Conservation (phyloP, 371 early-diverging fungal species). For the Syncephalastrum sp. region DNA sequence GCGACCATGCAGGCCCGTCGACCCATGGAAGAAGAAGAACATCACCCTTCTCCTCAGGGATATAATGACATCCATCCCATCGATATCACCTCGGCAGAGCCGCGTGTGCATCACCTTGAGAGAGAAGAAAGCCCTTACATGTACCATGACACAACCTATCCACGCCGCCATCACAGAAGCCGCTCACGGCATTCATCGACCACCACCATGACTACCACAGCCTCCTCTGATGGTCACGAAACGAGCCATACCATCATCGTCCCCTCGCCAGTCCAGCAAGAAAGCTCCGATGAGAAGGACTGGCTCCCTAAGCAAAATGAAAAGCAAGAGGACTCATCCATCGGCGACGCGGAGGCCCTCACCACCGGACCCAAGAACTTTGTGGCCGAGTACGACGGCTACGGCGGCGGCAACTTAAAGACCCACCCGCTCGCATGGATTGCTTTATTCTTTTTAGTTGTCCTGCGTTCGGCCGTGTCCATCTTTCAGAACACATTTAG, state of each 20-base stretch:
- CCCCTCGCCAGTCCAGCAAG: slow-evolving; percentile 1
- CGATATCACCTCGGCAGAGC: background rate
- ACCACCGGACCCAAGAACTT: too few species aligned
- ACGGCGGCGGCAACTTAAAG: slow-evolving; percentile 2
- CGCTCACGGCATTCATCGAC: slow-evolving; percentile 1
- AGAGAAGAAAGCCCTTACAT: background rate
- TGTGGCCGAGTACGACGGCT: too few species aligned
- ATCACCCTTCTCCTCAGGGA: too few species aligned
- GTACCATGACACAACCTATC: too few species aligned
- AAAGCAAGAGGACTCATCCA: background rate
- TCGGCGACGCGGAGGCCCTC: too few species aligned
- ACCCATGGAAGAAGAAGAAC: too few species aligned
- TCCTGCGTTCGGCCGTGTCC: slow-evolving; percentile 32
- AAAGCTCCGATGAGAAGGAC: slow-evolving; percentile 7
- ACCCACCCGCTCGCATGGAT: slow-evolving; percentile 43
- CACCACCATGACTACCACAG: background rate
- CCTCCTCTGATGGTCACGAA: too few species aligned
- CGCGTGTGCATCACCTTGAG: background rate
- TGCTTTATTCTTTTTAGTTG: slow-evolving; percentile 29
- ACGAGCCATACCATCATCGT: slow-evolving; percentile 7
- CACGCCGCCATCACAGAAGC: too few species aligned
- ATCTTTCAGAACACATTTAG: slow-evolving; percentile 41
- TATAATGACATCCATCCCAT: background rate
- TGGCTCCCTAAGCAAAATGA: background rate
- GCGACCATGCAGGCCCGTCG: too few species aligned